Evolutionary conservation across 1,284 basidiomycete genomes (phyloP), one percentile per base, ranked within the genome.

Genomic region (Trametes hirsuta): DNA sequence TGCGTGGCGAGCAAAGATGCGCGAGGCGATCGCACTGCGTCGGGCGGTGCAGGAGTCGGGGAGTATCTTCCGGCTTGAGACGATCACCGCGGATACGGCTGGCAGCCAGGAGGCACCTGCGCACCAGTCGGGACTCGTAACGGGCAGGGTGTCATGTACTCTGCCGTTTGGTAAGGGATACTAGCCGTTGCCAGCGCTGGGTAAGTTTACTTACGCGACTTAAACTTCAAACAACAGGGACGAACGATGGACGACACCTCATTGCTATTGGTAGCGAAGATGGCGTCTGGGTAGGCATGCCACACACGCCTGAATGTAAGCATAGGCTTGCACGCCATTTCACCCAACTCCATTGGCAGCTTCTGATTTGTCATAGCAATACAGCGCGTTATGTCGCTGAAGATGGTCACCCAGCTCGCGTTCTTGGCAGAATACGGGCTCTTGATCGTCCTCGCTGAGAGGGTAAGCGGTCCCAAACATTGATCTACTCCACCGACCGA

Each of bases 221-320:
- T 15, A 59, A 30, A 30, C 30, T 30, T 30, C 30, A 8, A 30
- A 30, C 4, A 30, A 4, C 60, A 93, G 91, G 82, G 55, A 93
- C 93, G 2, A 80, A 84, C 8, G 94, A 97, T 72, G 87, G 91
- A 3, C 85, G 93, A 44, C 83, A 84, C 2, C 81, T 98, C 15
- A 88, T 98, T n/a, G 95, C 95, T 0, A 88, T 98, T 65, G 96
- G 96, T 18, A 97, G 95, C 74, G 89, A 93, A 0, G 94, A 98
- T 69, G 97, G 97, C 35, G 92, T 98, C 2, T 98, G 95, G 94
- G 96, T 98, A 65, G 97, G 96, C 0, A 87, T 96, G 73, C 84
- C 92, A 25, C 88, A 93, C 65, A 90, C 95, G 70, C 88, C 95
- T 0, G 78, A 82, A 72, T 96, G 90, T 91, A 71, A 71, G 89